Evolutionary conservation across 2,329 filamentous ascomycete genomes (phyloP), one percentile per base, ranked within the genome.

Genomic region (Paecilomyces dactylethromorphus): DNA sequence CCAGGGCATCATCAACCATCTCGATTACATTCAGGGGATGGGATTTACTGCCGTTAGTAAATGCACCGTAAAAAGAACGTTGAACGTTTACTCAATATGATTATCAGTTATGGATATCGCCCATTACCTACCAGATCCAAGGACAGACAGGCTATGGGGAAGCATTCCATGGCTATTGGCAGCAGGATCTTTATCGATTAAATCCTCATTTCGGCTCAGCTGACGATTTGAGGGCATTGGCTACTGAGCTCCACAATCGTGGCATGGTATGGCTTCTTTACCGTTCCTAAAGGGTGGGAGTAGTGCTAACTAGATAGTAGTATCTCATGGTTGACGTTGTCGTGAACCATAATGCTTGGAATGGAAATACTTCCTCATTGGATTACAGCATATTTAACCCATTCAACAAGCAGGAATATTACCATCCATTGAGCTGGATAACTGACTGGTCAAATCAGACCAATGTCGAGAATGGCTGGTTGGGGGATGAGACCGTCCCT

Each of bases 261-360:
- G 76, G 71, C 60, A 81, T 76, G 78, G 55, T 56, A 50, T 52
- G 24, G 15, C 18, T 52, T 22, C 49, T 24, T 52, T 3, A 4
- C 18, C 18, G 49, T 22, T 29, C 26, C 26, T 24, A 10, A 12
- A 52, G 12, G n/a, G 7, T 18, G 21, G 7, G 12, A 3, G 15
- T 10, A 12, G 12, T 15, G 21, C 49, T 52, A 18, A 52, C 12
- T 22, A 3, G 2, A 22, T 18, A 10, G 21, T 52, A 52, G 80
- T 81, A 80, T 62, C 68, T 84, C 32, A 84, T 84, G 81, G 71
- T 84, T 3, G 81, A 84, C 62, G 68, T 83, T 3, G 81, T 83
- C 2, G 75, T 78, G 15, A 84, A 84, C 65, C 80, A 84, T 67
- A 79, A 78, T 62, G 80, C 74, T 3, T 82, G 76, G 68, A 66